Evolutionary conservation across 108 stramenopile species (phyloP), one percentile per base, ranked within the genome.

Genomic region (Nannochloropsis granulata): DNA sequence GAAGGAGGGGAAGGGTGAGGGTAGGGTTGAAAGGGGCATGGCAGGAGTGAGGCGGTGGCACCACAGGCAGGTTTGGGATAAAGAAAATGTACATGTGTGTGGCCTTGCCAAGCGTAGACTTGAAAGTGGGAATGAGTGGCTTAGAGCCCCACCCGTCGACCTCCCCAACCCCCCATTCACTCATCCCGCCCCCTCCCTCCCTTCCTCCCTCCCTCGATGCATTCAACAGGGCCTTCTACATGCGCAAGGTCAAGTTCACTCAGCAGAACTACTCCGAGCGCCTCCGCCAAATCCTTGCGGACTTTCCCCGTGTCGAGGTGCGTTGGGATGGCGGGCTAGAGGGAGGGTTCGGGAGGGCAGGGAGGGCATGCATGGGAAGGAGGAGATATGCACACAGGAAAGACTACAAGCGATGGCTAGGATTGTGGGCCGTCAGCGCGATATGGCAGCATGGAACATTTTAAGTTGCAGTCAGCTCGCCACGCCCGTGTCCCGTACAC

Each of bases 231-330:
- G 87, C 91, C 42, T 99, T 99, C 91, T 99, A 93, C 90, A 99
- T 99, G 97, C 91, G 97, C 79, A 99, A 99, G 93, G 95, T 99
- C 88, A 98, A 98, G 86, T 98, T 98, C 92, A 97, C 98, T 25
- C 96, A 97, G 86, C 96, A 98, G 91, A 97, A 95, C 44, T 95
- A 97, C 82, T 92, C 93, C 34, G 98, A 98, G 84, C 88, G 95
- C 21, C 92, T 99, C 23, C 93, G 94, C 13, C 85, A 85, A 44
- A 97, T 98, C 84, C 89, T 99, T 81, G 90, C 91, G 23, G 97
- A 98, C 87, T 99, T 99, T 86, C 99, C 99, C 79, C 94, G 97
- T 79, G 93, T 99, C 21, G 96, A 92, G 80, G 88, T 88, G 46
- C 82, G 88, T 26, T n/a, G 45, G 45, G 45, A 46, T 12, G 45